phyloP scores from a whole-genome alignment of 345 rosid genomes.

The Linum trigynum region DNA sequence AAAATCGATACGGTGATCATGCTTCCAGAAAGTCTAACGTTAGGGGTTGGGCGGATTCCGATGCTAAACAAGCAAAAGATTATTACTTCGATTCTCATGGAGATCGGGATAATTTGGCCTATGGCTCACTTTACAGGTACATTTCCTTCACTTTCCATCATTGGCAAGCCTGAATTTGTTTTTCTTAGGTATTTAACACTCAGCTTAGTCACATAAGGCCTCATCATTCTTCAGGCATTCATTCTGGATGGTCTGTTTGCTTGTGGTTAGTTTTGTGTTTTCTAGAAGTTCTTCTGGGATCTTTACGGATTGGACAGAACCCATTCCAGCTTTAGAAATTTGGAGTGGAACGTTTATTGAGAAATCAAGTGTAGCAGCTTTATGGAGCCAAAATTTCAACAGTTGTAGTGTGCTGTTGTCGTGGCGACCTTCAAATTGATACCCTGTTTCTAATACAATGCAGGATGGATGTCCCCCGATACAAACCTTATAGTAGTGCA shows the following conservation, averaged over 20 bases:
- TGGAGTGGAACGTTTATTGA: no score
- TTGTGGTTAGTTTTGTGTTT: not conserved
- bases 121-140: slow-evolving; percentile 75
- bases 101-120: slow-evolving; percentile 76
- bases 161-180: not conserved
- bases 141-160: not conserved
- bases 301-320: no score
- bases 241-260: no score
- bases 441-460: slow-evolving; percentile 13
- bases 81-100: slow-evolving; percentile 81
- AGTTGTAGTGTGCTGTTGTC: not conserved
- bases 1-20: slow-evolving; percentile 12
- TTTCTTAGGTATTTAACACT: not conserved
- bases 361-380: no score
- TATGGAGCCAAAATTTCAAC: no score
- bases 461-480: slow-evolving; percentile 86
- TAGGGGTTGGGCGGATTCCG: slow-evolving; percentile 38
- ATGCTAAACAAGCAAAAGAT: slow-evolving; percentile 49
- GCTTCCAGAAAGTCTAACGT: slow-evolving; percentile 37
- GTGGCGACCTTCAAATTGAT: not conserved
- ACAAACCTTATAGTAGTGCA: slow-evolving; percentile 39
- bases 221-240: no score
- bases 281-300: not conserved
- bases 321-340: no score
- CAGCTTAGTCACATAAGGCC: no score